Percentiles rank a stretch among this genome's conserved stretches.
These are phyloP conservation scores for Pseudotulostoma volvatum DNA, from an alignment of 495 filamentous ascomycete species.

Conservation along the genomic window DNA sequence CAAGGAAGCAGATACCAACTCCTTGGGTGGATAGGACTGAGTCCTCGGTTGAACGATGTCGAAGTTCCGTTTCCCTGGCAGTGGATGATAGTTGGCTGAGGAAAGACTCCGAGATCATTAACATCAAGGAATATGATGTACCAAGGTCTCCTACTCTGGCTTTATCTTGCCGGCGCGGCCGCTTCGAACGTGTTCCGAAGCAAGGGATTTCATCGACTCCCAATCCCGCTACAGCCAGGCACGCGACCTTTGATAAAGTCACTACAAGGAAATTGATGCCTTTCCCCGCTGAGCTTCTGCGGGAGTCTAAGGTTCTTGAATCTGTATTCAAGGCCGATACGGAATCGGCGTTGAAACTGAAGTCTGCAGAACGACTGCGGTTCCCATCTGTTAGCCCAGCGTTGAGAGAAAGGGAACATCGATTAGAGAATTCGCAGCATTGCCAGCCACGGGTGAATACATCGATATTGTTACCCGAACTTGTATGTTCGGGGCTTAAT, in stretches of 20 bases:
- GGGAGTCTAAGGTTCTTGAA: too few species aligned
- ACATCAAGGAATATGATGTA: constrained; percentile 21
- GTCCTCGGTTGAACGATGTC: neutral
- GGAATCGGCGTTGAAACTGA: constrained; percentile 1
- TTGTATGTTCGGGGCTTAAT: too few species aligned
- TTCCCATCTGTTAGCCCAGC: neutral
- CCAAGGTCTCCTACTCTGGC: constrained; percentile 32
- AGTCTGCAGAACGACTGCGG: neutral
- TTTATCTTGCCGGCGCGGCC: constrained; percentile 1
- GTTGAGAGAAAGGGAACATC: neutral
- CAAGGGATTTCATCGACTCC: neutral
- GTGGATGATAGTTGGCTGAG: constrained; percentile 21
- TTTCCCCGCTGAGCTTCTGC: too few species aligned
- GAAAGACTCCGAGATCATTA: constrained; percentile 19
- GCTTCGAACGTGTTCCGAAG: neutral
- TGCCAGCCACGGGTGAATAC: neutral
- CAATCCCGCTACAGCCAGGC: neutral
- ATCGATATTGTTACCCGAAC: neutral
- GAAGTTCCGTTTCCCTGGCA: neutral
- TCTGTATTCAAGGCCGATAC: too few species aligned
- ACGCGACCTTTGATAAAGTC: neutral
- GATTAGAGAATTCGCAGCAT: neutral
- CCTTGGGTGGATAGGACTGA: neutral
- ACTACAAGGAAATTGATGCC: constrained; percentile 2
- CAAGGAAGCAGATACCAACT: neutral